Evolutionary conservation across 2,329 filamentous ascomycete genomes (phyloP).

Genomic region (Magnaporthiopsis rhizophila): DNA sequence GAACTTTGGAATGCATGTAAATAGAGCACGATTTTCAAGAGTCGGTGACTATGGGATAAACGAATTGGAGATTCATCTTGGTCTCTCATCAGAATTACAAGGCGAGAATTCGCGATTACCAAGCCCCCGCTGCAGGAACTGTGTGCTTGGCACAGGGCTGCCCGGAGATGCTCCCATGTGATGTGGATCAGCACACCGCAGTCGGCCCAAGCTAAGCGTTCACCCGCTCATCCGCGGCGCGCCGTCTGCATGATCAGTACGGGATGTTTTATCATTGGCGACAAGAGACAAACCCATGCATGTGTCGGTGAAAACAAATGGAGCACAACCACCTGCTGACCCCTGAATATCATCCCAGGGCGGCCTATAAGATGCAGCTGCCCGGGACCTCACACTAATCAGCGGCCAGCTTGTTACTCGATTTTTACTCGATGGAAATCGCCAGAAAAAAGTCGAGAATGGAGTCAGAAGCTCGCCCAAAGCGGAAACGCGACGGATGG

Average conservation of each 20-base stretch:
- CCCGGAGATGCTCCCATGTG: no score
- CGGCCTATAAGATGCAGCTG: no score
- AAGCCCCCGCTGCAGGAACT: no score
- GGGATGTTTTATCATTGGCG: not conserved
- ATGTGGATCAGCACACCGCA: no score
- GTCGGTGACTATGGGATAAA: not conserved
- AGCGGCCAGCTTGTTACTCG: slow-evolving; percentile 12
- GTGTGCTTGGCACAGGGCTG: no score
- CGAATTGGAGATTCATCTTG: not conserved
- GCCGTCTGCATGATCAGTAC: not conserved
- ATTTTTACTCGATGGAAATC: slow-evolving; percentile 38
- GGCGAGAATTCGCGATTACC: no score
- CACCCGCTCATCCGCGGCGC: no score
- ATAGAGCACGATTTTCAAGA: not conserved
- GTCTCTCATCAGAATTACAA: not conserved
- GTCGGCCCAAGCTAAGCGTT: no score
- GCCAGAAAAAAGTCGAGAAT: not conserved
- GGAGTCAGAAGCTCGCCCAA: slow-evolving; percentile 4
- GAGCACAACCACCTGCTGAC: not conserved
- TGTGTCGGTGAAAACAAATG: not conserved
- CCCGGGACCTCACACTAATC: no score
- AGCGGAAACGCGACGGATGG: slow-evolving; percentile 3
- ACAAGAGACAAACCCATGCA: not conserved
- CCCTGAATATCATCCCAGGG: not conserved
- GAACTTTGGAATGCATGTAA: not conserved